These are phyloP conservation scores for Cyamopsis tetragonoloba DNA, from an alignment of 306 rosid genomes.

Conservation along the genomic window DNA sequence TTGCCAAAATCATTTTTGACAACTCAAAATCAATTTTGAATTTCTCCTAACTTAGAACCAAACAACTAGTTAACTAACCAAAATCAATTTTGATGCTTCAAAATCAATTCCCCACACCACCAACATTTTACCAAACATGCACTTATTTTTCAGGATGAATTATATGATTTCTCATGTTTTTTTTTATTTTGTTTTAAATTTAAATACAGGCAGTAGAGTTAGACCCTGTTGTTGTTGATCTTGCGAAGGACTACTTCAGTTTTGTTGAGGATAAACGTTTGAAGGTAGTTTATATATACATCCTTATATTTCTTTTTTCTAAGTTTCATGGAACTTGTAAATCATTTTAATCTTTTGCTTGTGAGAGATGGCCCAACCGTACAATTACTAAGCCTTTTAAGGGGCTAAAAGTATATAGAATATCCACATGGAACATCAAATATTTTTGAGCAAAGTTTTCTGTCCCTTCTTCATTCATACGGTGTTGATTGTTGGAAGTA, in stretches of 20 bases:
- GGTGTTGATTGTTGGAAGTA: neutral
- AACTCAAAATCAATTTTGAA: too few species aligned
- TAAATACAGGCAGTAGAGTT: conserved; percentile 80
- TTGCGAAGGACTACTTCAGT: conserved; percentile 72
- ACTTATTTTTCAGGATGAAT: conserved; percentile 8
- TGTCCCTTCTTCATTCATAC: neutral
- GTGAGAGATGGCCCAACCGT: neutral
- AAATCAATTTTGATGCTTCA: too few species aligned
- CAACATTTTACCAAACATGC: too few species aligned
- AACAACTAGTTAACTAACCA: too few species aligned
- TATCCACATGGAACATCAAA: neutral
- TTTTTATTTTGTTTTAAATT: conserved; percentile 6
- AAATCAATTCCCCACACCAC: too few species aligned
- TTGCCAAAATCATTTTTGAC: too few species aligned
- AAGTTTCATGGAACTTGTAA: neutral
- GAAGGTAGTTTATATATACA: conserved; percentile 48
- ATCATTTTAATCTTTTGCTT: neutral
- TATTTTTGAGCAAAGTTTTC: neutral
- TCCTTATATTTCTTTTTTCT: neutral
- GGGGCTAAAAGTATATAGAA: too few species aligned
- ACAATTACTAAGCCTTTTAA: neutral
- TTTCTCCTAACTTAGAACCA: too few species aligned
- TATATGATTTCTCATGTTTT: conserved; percentile 22
- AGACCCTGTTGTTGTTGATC: conserved; percentile 59
- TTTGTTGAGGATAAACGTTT: conserved; percentile 65